Base-by-base conservation (phyloP, 2,329 filamentous ascomycete species). In the Epichloe amarillans region DNA sequence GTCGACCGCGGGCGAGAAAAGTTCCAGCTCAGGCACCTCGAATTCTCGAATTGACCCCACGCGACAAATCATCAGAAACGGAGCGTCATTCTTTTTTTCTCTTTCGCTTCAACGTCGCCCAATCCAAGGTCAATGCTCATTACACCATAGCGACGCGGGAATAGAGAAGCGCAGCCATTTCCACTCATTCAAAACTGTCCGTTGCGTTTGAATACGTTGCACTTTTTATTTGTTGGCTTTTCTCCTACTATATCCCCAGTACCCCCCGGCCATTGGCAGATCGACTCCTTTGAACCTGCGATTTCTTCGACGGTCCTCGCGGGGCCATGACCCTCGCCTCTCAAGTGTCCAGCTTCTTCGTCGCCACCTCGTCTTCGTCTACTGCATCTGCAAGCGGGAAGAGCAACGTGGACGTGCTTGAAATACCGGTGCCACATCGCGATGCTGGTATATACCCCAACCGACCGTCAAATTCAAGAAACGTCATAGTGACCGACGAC, bases 361-460 rank as follows among this genome's bases (percentile, higher is more conserved):
- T 30, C 43, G 23, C 51, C 33, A 33, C 36, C 38, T 49, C 52
- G 33, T 38, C 56, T 44, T 44, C 26, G 26, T 30, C 3, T 30
- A 30, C 54, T 54, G 54, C 55, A 47, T 50, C 54, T 37, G 50
- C 54, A 19, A 40, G 49, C 49, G 23, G 50, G 52, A 47, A 30
- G 15, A 38, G 42, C 40, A 49, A 41, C 50, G 46, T 48, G 45
- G 49, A 44, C 50, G 41, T 50, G 14, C 35, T 49, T 45, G 37
- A 45, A 15, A 40, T 30, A 26, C 37, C 39, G n/a, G 38, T 39
- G 26, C 53, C 53, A 36, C 55, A 61, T 63, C 64, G 65, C 56
- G 55, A 69, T 69, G 66, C 63, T 53, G 55, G 54, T 55, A 58
- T 58, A 56, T 56, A 53, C 51, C 52, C 58, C 47, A 56, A 56